phyloP scores from a whole-genome alignment of 805 yeast genomes.

The Saccharomycopsis amapae region DNA sequence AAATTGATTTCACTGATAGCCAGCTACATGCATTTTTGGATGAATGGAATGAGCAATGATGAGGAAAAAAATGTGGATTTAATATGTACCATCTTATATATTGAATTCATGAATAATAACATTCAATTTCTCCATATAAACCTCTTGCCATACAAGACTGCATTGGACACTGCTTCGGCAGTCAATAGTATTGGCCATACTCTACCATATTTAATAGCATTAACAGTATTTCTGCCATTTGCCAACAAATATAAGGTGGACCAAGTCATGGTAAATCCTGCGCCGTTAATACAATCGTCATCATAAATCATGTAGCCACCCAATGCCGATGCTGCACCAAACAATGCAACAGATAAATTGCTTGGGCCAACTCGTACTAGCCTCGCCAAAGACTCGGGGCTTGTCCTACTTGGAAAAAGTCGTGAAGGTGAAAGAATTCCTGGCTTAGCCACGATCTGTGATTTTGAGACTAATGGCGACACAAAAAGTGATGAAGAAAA shows the following conservation, averaged over 20 bases:
- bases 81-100: too few relatives aligned
- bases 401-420: conserved; percentile 35
- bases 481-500: conserved; percentile 33
- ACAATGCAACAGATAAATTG: conserved; percentile 39
- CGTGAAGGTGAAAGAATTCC: conserved; percentile 26
- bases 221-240: conserved; percentile 54
- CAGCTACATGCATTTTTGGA: conserved; percentile 1
- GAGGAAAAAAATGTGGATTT: too few relatives aligned
- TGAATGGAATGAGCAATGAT: conserved; percentile 1
- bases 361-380: conserved; percentile 31
- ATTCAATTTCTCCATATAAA: conserved; percentile 29
- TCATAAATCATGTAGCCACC: conserved; percentile 75
- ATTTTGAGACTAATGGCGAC: conserved; percentile 30
- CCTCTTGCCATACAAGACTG: conserved; percentile 60
- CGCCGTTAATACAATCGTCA: conserved; percentile 68
- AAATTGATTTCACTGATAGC: neutral
- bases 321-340: conserved; percentile 54
- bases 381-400: conserved; percentile 40
- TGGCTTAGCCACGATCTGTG: conserved; percentile 27
- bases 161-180: conserved; percentile 52
- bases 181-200: conserved; percentile 56
- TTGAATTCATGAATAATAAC: too few relatives aligned
- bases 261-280: conserved; percentile 82
- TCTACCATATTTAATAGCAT: conserved; percentile 47
- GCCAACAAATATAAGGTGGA: conserved; percentile 63